Base-by-base conservation (phyloP, 768 basidiomycete species). In the Neoboletus brunneissimus region DNA sequence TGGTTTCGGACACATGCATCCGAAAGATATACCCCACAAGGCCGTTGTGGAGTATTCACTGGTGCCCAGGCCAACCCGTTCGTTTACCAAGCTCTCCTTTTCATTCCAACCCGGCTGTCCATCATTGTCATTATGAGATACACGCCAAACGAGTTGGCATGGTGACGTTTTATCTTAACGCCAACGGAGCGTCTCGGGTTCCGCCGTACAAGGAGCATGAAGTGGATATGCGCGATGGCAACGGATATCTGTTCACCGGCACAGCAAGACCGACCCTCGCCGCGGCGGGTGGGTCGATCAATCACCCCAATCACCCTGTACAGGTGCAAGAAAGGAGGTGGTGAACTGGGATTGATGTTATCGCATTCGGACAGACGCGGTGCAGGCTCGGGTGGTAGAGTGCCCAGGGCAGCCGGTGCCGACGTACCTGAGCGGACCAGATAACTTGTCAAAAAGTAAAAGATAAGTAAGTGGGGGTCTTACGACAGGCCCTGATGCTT, bases 141-240 rank as follows among this genome's bases (percentile, higher is more conserved):
- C 13, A 1, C 35, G 49, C 20, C 38, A 31, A 37, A 44, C 20
- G 5, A 20, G 40, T 63, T 54, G 61, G 42, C 42, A 59, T 54
- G 29, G 62, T n/a, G 45, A 56, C 35, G 23, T 23, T 38, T 46
- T 40, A 23, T 55, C 48, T 44, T 23, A 1, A n/a, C 40, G 11
- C 47, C 16, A 31, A 40, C 15, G 27, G 40, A 46, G 27, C 34
- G 22, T 32, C 8, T 42, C n/a, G 20, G 35, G 32, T 32, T 15
- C 29, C 0, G 16, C 34, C 9, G 2, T 23, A 25, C 18, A 9
- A 22, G 12, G 55, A 32, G 44, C 43, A 35, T 56, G 38, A 13
- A 18, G 18, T 25, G 22, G 8, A 15, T 34, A 11, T 34, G 10
- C 16, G 27, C 9, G 20, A 38, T 27, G 38, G 3, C 23, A 23